Percentiles rank a stretch among this genome's conserved stretches.
These are phyloP conservation scores for Aspergillus nanangensis DNA, from an alignment of 495 filamentous ascomycete genomes.

Conservation along the genomic window DNA sequence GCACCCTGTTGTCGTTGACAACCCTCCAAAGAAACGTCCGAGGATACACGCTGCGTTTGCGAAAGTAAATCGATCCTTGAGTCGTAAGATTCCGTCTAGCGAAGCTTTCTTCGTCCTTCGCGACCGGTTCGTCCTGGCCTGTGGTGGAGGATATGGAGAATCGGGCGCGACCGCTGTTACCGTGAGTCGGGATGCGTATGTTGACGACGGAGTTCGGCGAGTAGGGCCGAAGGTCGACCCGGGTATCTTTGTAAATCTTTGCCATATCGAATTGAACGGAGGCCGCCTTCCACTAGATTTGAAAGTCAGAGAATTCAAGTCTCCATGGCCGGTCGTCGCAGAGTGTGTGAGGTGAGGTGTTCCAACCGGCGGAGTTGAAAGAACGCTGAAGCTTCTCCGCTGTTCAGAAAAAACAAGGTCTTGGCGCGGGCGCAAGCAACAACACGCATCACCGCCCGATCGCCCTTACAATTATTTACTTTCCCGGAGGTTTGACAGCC, in stretches of 20 bases:
- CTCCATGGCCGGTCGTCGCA: slow-evolving; percentile 30
- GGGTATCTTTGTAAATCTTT: slow-evolving; percentile 78
- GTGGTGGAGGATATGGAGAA: slow-evolving; percentile 39
- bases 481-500: neutral
- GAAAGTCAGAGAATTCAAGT: slow-evolving; percentile 22
- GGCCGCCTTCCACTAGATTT: slow-evolving; percentile 18
- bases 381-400: slow-evolving; percentile 36
- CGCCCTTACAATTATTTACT: neutral
- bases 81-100: slow-evolving; percentile 66
- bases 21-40: slow-evolving; percentile 88
- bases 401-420: slow-evolving; percentile 40
- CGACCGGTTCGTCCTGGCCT: slow-evolving; percentile 30
- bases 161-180: slow-evolving; percentile 36
- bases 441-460: slow-evolving; percentile 1
- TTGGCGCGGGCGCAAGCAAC: slow-evolving; percentile 26
- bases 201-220: slow-evolving; percentile 64
- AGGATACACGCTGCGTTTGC: slow-evolving; percentile 67
- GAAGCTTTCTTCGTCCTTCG: slow-evolving; percentile 73
- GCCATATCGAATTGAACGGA: slow-evolving; percentile 34
- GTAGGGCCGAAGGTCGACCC: slow-evolving; percentile 73
- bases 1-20: slow-evolving; percentile 69
- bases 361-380: slow-evolving; percentile 17
- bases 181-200: slow-evolving; percentile 63
- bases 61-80: slow-evolving; percentile 79
- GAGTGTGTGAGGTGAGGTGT: slow-evolving; percentile 18